Evolutionary conservation across 2,329 filamentous ascomycete genomes (phyloP).

Genomic region (Polychaeton citri): DNA sequence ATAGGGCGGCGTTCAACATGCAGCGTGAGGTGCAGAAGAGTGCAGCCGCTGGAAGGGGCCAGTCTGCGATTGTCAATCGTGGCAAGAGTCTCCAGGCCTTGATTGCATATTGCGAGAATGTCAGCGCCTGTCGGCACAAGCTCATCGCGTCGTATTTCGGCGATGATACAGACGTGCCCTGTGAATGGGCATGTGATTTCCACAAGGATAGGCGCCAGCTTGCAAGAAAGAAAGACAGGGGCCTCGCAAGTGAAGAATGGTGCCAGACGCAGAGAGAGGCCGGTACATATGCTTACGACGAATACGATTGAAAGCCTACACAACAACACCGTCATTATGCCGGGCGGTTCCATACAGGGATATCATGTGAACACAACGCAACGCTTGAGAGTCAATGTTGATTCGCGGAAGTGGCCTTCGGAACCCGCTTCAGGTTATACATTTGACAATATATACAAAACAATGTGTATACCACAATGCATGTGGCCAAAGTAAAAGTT

Average conservation of each 20-base stretch:
- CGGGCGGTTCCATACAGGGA: too few species aligned
- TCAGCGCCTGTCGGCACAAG: slow-evolving; percentile 58
- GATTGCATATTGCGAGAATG: slow-evolving; percentile 70
- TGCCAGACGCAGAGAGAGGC: slow-evolving; percentile 32
- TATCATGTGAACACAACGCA: too few species aligned
- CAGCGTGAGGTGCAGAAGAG: slow-evolving; percentile 26
- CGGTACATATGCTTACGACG: slow-evolving; percentile 26
- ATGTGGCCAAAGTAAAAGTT: too few species aligned
- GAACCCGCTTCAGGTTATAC: too few species aligned
- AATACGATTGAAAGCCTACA: slow-evolving; percentile 19
- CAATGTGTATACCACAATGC: too few species aligned
- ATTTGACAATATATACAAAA: too few species aligned
- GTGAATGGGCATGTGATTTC: slow-evolving; percentile 37
- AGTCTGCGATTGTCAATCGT: slow-evolving; percentile 27
- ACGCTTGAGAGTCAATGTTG: too few species aligned
- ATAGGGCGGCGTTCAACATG: slow-evolving; percentile 51
- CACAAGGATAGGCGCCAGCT: slow-evolving; percentile 30
- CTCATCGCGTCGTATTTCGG: slow-evolving; percentile 68
- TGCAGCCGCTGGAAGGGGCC: slow-evolving; percentile 19
- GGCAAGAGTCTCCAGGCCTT: slow-evolving; percentile 41
- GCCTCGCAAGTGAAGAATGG: slow-evolving; percentile 36
- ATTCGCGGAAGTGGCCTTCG: too few species aligned
- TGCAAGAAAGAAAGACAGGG: slow-evolving; percentile 29
- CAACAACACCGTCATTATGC: too few species aligned
- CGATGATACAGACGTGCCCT: slow-evolving; percentile 31